Evolutionary conservation across 2,329 filamentous ascomycete genomes (phyloP).

Genomic region (Colletotrichum tabaci): DNA sequence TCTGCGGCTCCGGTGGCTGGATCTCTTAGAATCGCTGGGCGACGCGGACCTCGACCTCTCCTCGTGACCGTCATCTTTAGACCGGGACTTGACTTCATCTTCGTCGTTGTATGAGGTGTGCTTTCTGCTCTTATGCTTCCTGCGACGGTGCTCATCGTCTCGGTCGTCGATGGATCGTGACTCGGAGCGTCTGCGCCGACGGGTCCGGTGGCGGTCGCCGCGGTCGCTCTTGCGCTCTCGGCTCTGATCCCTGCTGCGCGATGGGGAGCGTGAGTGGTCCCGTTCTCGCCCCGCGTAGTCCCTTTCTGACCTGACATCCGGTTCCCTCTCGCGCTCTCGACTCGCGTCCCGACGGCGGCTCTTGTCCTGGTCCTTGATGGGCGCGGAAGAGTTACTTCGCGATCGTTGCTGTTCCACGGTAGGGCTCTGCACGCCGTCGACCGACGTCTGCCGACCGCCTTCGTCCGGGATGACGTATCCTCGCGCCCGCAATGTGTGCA

Average conservation of each 20-base stretch:
- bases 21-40: conserved; percentile 69
- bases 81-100: conserved; percentile 57
- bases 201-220: conserved; percentile 51
- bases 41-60: conserved; percentile 77
- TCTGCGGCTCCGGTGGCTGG: conserved; percentile 73
- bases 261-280: conserved; percentile 53
- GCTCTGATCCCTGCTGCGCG: conserved; percentile 56
- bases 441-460: conserved; percentile 42
- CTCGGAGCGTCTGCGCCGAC: conserved; percentile 69
- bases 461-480: conserved; percentile 63
- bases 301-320: conserved; percentile 47
- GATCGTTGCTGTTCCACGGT: conserved; percentile 55
- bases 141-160: conserved; percentile 65
- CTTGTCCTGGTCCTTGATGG: conserved; percentile 54
- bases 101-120: conserved; percentile 61
- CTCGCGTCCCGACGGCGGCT: conserved; percentile 52
- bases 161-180: conserved; percentile 63
- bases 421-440: conserved; percentile 51
- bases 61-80: conserved; percentile 57
- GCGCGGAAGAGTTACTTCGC: conserved; percentile 64
- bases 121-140: conserved; percentile 62
- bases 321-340: conserved; percentile 51
- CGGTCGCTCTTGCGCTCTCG: conserved; percentile 63
- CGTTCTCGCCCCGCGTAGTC: conserved; percentile 43
- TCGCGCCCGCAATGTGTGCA: conserved; percentile 73